phyloP scores from a whole-genome alignment of 2,329 filamentous ascomycete genomes.

The Passalora sequoiae region DNA sequence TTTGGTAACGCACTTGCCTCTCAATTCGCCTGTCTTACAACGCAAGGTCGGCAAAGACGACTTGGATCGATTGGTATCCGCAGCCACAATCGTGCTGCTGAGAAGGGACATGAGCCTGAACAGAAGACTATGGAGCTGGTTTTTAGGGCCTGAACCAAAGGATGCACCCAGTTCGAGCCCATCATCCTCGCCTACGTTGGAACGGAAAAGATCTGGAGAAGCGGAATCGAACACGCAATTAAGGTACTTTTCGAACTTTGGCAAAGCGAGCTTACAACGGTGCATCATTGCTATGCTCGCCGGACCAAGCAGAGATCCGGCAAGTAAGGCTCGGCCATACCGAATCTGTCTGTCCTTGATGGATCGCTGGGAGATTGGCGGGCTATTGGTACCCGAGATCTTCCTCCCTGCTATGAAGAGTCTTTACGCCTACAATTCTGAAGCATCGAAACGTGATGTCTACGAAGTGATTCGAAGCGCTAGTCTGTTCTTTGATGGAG shows the following conservation, averaged over 20 bases:
- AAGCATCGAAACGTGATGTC: constrained; percentile 64
- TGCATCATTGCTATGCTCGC: constrained; percentile 75
- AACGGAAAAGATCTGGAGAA: constrained; percentile 41
- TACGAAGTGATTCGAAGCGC: constrained; percentile 86
- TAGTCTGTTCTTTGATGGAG: constrained; percentile 93
- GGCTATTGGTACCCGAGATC: constrained; percentile 77
- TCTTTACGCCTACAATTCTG: constrained; percentile 66
- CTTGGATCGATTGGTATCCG: constrained; percentile 72
- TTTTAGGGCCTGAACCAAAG: constrained; percentile 70
- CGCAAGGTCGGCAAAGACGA: constrained; percentile 62
- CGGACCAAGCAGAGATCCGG: constrained; percentile 48
- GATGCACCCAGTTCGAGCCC: constrained; percentile 28
- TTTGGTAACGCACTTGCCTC: constrained; percentile 80
- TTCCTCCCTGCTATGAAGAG: constrained; percentile 82
- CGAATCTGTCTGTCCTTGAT: constrained; percentile 90
- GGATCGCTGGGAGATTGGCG: constrained; percentile 97
- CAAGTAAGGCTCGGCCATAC: constrained; percentile 76
- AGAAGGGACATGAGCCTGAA: constrained; percentile 96
- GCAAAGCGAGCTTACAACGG: constrained; percentile 66
- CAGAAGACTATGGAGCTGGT: constrained; percentile 90
- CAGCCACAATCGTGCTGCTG: constrained; percentile 80
- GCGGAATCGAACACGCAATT: constrained; percentile 51
- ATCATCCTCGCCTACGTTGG: constrained; percentile 19
- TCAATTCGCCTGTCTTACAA: constrained; percentile 78
- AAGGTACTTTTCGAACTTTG: constrained; percentile 74